Base-by-base conservation (phyloP, 2,329 filamentous ascomycete species). In the Coleophoma eucalyptorum region DNA sequence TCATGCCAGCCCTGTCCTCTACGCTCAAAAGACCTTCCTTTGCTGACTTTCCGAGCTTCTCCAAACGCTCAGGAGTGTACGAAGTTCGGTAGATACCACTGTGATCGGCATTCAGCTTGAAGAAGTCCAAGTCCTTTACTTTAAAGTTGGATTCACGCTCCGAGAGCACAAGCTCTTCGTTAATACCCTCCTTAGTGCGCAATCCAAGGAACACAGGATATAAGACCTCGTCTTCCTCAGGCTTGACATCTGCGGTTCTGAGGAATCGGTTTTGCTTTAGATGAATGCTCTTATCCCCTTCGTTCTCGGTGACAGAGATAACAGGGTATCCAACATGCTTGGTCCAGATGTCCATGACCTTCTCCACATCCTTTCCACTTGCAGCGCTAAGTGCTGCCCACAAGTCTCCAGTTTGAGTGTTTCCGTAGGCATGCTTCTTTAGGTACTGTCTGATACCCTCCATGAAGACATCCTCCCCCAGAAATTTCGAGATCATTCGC, bases 211-310 rank as follows among this genome's bases (percentile, higher is more conserved):
- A 93, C 18, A 97, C 89, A 1, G 93, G 93, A 70, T 89, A 97
- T 2, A 97, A 71, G 2, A 89, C 86, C 69, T 89, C 72, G 63
- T 97, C 93, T 67, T 97, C 93, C 60, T 97, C 90, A 1, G 92
- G 89, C 72, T 92, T 94, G 46, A 95, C 89, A 66, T 97, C 93
- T 38, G 88, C 91, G 12, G 93, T 97, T 52, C 91, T 82, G 55
- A 97, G 75, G 79, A 97, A 96, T 48, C 93, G 89, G 72, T 97
- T 97, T 71, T 97, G 93, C 78, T 94, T 94, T 58, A 97, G 77
- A 55, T 86, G 86, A 62, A 97, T 92, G 18, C 84, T 85, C 53
- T 81, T 86, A 44, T 85, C 78, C 21, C 77, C 75, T 50, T 84
- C 76, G 52, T 88, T 82, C 68, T 93, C 89, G 0, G 87, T 89